Evolutionary conservation across 495 filamentous ascomycete genomes (phyloP).

Genomic region (Penicillium steckii): DNA sequence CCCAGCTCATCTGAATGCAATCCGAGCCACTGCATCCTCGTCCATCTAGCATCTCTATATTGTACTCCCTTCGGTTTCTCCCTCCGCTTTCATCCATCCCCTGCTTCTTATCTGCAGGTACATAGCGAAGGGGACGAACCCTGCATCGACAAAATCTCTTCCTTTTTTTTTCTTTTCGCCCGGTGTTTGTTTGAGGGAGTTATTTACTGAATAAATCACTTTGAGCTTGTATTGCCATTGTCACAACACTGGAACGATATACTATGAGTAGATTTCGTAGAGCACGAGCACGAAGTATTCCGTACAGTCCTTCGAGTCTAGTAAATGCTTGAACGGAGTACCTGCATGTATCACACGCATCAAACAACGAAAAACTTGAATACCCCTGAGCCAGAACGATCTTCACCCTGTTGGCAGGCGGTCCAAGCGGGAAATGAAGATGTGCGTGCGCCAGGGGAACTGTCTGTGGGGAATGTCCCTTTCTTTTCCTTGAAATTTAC

Average conservation of each 20-base stretch:
- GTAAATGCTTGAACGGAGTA: not conserved
- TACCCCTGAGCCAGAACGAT: not conserved
- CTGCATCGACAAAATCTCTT: not conserved
- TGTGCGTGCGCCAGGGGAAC: not conserved
- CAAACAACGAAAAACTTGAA: not conserved
- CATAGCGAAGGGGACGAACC: not conserved
- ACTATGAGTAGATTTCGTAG: too few species aligned
- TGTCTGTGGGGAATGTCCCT: too few species aligned
- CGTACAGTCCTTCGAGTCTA: too few species aligned
- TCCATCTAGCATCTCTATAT: not conserved
- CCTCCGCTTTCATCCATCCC: not conserved
- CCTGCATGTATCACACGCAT: not conserved
- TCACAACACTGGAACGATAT: too few species aligned
- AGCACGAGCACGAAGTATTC: too few species aligned
- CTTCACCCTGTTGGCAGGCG: not conserved
- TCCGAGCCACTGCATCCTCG: slow-evolving; percentile 14
- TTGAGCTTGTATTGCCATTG: not conserved
- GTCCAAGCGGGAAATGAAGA: not conserved
- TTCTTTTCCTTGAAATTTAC: too few species aligned
- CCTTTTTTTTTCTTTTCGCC: not conserved
- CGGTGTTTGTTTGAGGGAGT: not conserved
- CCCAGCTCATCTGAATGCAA: slow-evolving; percentile 16
- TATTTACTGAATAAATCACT: not conserved
- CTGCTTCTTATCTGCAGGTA: not conserved
- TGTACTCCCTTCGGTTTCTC: not conserved